phyloP scores from a whole-genome alignment of 2,329 filamentous ascomycete genomes.

The Elsinoe arachidis region DNA sequence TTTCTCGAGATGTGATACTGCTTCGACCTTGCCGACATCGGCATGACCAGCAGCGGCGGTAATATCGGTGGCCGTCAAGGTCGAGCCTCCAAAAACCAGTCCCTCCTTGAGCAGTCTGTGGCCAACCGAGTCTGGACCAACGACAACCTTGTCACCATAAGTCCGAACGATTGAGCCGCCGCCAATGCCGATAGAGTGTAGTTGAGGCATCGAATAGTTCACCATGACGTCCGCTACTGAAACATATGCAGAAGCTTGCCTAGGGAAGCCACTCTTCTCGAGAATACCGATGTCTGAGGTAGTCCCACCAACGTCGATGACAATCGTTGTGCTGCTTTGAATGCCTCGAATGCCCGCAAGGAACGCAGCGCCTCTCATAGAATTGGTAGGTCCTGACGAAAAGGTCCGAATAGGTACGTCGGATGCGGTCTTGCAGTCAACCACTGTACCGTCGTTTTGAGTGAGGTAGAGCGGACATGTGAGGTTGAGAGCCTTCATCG shows the following conservation, averaged over 20 bases:
- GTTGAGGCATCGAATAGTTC: conserved; percentile 36
- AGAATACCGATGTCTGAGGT: conserved; percentile 55
- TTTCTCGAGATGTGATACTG: conserved; percentile 18
- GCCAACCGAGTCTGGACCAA: conserved; percentile 52
- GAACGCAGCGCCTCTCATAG: conserved; percentile 50
- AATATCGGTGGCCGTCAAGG: conserved; percentile 47
- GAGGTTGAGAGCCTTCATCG: conserved; percentile 39
- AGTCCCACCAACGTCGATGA: conserved; percentile 59
- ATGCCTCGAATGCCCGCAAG: conserved; percentile 34
- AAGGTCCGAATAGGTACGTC: conserved; percentile 45
- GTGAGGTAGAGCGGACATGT: conserved; percentile 43
- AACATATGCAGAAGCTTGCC: conserved; percentile 53
- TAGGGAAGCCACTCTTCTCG: conserved; percentile 51
- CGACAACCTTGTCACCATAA: conserved; percentile 28
- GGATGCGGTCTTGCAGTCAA: conserved; percentile 39
- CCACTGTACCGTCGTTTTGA: conserved; percentile 44
- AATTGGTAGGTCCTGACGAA: conserved; percentile 45
- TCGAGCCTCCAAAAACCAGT: conserved; percentile 45
- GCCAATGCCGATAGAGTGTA: conserved; percentile 49
- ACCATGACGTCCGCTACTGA: conserved; percentile 53
- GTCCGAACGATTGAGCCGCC: conserved; percentile 42
- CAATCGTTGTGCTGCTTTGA: conserved; percentile 36
- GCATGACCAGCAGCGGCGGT: conserved; percentile 30
- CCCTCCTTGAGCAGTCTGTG: conserved; percentile 42
- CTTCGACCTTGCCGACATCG: conserved; percentile 20